Percentiles rank a stretch among this genome's conserved stretches.
Conservation (phyloP, 805 yeast species). For the Zygoascus ofunaensis region DNA sequence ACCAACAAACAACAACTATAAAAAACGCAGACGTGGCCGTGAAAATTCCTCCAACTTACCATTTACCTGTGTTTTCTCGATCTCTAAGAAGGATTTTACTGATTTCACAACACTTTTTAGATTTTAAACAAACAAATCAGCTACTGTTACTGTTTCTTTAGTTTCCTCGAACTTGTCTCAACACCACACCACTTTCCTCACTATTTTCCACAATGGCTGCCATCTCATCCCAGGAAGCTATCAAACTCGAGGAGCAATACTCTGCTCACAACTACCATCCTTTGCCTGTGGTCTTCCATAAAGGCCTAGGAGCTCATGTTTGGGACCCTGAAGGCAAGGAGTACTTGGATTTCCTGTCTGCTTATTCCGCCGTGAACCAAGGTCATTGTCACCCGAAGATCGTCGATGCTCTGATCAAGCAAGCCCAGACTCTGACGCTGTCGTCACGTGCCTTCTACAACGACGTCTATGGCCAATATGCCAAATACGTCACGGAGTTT, state of each 20-base stretch:
- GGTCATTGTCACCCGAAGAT: slow-evolving; percentile 97
- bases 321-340: slow-evolving; percentile 98
- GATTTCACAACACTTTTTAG: no score
- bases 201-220: no score
- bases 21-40: no score
- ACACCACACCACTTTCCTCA: no score
- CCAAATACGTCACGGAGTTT: slow-evolving; percentile 79
- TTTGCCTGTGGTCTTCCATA: slow-evolving; percentile 83
- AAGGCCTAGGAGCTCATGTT: slow-evolving; percentile 83
- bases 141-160: no score
- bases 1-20: neutral
- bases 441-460: slow-evolving; percentile 90
- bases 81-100: no score
- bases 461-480: slow-evolving; percentile 77
- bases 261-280: slow-evolving; percentile 98
- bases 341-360: slow-evolving; percentile 85
- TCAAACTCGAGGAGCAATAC: slow-evolving; percentile 61
- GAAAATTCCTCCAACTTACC: no score
- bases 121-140: no score
- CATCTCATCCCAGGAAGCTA: slow-evolving; percentile 58
- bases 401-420: slow-evolving; percentile 73
- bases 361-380: slow-evolving; percentile 95
- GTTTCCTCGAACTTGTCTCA: no score
- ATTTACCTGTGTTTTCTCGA: no score
- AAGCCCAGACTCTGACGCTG: slow-evolving; percentile 74